Evolutionary conservation across 2,329 filamentous ascomycete genomes (phyloP).

Genomic region (Chaetomium globosum): DNA sequence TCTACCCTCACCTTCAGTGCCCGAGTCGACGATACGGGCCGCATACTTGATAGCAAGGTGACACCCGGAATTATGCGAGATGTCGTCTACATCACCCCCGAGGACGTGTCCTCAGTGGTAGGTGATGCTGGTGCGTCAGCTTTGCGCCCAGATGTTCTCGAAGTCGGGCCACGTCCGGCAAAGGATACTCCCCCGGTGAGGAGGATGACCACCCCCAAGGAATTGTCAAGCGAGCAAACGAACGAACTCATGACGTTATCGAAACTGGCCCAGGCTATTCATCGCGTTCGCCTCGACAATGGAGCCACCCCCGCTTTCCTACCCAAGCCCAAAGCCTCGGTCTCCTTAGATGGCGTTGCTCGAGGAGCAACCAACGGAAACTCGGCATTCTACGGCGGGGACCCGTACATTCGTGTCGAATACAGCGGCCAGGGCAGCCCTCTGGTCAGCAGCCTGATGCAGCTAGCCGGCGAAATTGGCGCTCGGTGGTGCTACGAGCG

Average conservation of each 20-base stretch:
- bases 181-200: conserved; percentile 41
- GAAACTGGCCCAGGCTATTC: conserved; percentile 52
- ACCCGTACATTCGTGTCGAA: conserved; percentile 55
- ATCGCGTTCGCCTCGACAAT: conserved; percentile 47
- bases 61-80: conserved; percentile 56
- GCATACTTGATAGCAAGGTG: conserved; percentile 58
- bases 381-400: conserved; percentile 46
- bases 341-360: conserved; percentile 47
- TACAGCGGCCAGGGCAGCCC: conserved; percentile 42
- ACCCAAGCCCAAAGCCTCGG: conserved; percentile 48
- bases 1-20: conserved; percentile 66
- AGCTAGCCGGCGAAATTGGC: conserved; percentile 63
- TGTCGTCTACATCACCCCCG: conserved; percentile 60
- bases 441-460: conserved; percentile 58
- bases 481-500: conserved; percentile 63
- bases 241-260: conserved; percentile 53
- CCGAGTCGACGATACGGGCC: conserved; percentile 55
- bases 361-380: conserved; percentile 32
- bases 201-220: conserved; percentile 47
- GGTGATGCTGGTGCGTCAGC: conserved; percentile 41
- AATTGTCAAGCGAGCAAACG: conserved; percentile 49
- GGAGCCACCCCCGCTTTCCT: conserved; percentile 56
- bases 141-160: conserved; percentile 37
- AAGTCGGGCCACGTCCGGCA: conserved; percentile 42
- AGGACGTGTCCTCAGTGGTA: conserved; percentile 51